A percentile compares a stretch with the other conserved stretches of the same genome.
Conservation (phyloP, 164 flowering plant species). For the Magnolia changhungtana region DNA sequence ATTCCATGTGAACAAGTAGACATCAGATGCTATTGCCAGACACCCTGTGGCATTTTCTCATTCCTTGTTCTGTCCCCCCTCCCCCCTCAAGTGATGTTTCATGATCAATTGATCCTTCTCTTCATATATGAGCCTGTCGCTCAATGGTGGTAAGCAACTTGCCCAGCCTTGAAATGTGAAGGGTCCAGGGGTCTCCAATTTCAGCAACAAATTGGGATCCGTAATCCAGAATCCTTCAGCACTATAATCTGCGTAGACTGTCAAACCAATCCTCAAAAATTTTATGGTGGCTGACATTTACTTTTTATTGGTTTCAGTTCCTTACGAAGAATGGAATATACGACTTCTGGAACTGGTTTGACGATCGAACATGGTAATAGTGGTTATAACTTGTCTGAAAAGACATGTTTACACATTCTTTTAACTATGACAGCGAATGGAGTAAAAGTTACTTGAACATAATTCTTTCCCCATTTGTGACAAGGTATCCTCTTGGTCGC, state of each 20-base stretch:
- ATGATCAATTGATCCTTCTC: too few relatives aligned
- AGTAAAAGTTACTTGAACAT: not conserved
- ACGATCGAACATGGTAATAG: slow-evolving; percentile 94
- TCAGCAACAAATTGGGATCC: not conserved
- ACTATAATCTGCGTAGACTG: not conserved
- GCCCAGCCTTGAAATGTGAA: too few relatives aligned
- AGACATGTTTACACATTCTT: not conserved
- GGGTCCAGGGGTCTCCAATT: not conserved
- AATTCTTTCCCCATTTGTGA: not conserved
- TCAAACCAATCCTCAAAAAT: not conserved
- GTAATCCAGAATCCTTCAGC: not conserved
- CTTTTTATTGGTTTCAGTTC: slow-evolving; percentile 56
- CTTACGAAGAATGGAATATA: slow-evolving; percentile 90
- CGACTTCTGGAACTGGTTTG: slow-evolving; percentile 99
- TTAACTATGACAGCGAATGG: not conserved
- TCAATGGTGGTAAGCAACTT: too few relatives aligned
- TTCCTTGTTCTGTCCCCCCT: too few relatives aligned
- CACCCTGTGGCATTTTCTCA: too few relatives aligned
- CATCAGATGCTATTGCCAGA: too few relatives aligned
- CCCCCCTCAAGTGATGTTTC: too few relatives aligned
- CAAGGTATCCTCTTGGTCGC: slow-evolving; percentile 99
- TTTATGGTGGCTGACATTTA: not conserved
- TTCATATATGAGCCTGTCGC: too few relatives aligned
- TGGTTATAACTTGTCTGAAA: slow-evolving; percentile 4
- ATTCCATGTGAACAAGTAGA: too few relatives aligned